Evolutionary conservation across 805 yeast genomes (phyloP).

Genomic region (Wickerhamiella vanderwaltii): DNA sequence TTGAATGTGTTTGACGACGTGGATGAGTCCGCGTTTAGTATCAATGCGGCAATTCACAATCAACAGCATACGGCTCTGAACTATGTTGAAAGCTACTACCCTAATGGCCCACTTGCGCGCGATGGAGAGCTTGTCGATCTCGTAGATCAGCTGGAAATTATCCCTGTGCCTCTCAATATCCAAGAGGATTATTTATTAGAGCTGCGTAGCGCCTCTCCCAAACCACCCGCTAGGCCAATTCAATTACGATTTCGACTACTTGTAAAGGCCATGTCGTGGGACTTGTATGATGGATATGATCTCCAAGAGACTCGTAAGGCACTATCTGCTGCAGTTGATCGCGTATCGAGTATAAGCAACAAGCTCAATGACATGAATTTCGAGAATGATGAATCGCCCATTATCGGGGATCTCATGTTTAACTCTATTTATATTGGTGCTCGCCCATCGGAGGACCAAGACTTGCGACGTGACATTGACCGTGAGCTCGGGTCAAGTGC

Average conservation of each 20-base stretch:
- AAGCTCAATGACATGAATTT: conserved; percentile 10
- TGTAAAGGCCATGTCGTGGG: conserved; percentile 23
- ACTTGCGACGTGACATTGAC: conserved; percentile 44
- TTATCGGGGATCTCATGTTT: conserved; percentile 54
- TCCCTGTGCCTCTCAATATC: conserved; percentile 13
- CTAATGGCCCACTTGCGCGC: conserved; percentile 3
- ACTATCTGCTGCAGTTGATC: conserved; percentile 51
- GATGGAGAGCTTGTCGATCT: neutral
- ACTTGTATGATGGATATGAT: conserved; percentile 80
- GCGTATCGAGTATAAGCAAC: conserved; percentile 37
- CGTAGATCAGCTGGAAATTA: neutral
- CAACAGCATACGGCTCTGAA: neutral
- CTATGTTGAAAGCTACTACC: conserved; percentile 14
- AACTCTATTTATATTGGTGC: conserved; percentile 64
- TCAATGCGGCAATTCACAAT: too few species aligned
- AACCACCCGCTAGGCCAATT: conserved; percentile 31
- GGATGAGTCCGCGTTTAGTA: conserved; percentile 28
- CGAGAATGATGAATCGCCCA: conserved; percentile 14
- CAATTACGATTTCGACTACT: conserved; percentile 28
- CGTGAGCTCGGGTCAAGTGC: conserved; percentile 30
- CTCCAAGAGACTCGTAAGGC: conserved; percentile 68
- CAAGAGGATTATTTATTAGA: conserved; percentile 16
- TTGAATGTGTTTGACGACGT: conserved; percentile 35
- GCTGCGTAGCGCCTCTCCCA: conserved; percentile 9
- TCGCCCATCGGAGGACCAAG: conserved; percentile 23